Evolutionary conservation across 257 asterid genomes (phyloP).

Genomic region (Oldenlandia corymbosa): DNA sequence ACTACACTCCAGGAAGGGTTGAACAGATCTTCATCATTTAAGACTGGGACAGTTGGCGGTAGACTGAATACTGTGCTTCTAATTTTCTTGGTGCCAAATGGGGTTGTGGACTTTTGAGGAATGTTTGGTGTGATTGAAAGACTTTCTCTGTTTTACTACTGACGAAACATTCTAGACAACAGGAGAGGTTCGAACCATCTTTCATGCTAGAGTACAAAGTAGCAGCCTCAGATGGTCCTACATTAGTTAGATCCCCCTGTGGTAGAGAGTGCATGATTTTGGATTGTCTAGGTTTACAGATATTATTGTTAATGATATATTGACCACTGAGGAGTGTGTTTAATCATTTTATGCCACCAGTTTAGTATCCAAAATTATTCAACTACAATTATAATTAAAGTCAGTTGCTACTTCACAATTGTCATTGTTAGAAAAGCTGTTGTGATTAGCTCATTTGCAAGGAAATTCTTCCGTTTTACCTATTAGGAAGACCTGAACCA

Average conservation of each 20-base stretch:
- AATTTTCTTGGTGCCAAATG: background rate
- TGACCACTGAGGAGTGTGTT: background rate
- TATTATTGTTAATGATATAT: background rate
- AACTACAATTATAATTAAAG: too few relatives aligned
- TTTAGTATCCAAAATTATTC: background rate
- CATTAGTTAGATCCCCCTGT: background rate
- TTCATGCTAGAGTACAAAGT: background rate
- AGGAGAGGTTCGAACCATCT: background rate
- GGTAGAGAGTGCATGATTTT: too few relatives aligned
- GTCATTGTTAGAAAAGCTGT: background rate
- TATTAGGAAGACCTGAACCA: background rate
- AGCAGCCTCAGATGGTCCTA: background rate
- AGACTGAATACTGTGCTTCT: background rate
- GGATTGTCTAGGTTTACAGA: too few relatives aligned
- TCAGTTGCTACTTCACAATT: background rate
- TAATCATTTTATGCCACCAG: background rate
- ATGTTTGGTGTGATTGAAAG: background rate
- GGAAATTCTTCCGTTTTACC: background rate
- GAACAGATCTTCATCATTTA: background rate
- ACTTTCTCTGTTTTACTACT: constrained; percentile 4
- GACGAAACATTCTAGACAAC: background rate
- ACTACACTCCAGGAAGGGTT: background rate
- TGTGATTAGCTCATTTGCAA: background rate
- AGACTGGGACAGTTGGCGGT: background rate
- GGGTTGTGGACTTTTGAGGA: background rate